Evolutionary conservation across 495 filamentous ascomycete species (phyloP).

Genomic region (Hypoxylon fuscum): DNA sequence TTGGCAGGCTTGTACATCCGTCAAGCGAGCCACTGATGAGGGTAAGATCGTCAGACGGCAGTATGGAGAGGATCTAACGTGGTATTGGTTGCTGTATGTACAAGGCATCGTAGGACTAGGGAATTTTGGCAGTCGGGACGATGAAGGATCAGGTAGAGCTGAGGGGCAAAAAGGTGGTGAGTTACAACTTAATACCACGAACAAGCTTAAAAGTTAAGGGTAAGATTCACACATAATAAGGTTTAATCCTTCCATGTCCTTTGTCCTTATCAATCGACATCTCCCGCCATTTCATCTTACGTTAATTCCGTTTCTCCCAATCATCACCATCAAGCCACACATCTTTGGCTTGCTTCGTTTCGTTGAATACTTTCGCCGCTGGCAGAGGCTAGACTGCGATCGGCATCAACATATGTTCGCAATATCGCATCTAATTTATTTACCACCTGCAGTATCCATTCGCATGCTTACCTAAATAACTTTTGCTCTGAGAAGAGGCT

Average conservation of each 20-base stretch:
- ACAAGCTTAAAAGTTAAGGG: too few relatives aligned
- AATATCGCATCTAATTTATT: slow-evolving; percentile 6
- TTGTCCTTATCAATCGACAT: slow-evolving; percentile 8
- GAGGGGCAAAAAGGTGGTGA: too few relatives aligned
- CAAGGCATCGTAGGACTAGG: background rate
- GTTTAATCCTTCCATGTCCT: too few relatives aligned
- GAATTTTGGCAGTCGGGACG: background rate
- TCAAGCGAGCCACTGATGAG: slow-evolving; percentile 18
- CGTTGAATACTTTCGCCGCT: background rate
- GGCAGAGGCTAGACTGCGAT: background rate
- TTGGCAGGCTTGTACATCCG: slow-evolving; percentile 20
- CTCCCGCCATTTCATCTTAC: slow-evolving; percentile 1
- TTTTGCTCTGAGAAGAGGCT: background rate
- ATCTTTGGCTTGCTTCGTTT: background rate
- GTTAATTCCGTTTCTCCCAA: slow-evolving; percentile 6
- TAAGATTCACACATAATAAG: too few relatives aligned
- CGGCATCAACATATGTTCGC: background rate
- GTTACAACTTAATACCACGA: too few relatives aligned
- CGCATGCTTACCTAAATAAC: slow-evolving; percentile 5
- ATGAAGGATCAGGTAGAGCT: slow-evolving; percentile 1
- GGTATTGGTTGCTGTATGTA: slow-evolving; percentile 2
- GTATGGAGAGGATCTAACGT: slow-evolving; percentile 22
- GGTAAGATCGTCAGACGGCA: slow-evolving; percentile 32
- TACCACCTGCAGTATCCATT: too few relatives aligned
- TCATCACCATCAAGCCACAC: background rate